Conservation (phyloP, 2,329 filamentous ascomycete species). For the Monosporascus sp. region DNA sequence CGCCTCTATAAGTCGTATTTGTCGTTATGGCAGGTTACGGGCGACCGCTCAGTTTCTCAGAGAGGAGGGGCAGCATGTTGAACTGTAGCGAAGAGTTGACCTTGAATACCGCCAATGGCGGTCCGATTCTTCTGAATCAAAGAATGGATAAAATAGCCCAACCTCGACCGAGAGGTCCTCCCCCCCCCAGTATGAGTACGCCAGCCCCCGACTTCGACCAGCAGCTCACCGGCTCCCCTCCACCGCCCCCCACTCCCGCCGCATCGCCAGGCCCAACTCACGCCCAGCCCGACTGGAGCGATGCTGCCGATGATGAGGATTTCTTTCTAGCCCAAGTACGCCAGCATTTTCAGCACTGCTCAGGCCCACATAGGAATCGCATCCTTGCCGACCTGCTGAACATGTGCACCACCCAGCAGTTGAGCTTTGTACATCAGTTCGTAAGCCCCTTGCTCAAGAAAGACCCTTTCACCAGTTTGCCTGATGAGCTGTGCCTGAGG, state of each 20-base stretch:
- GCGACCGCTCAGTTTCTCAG: conserved; percentile 55
- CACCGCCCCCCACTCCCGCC: conserved; percentile 60
- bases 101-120: conserved; percentile 41
- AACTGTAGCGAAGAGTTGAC: conserved; percentile 49
- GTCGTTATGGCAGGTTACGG: conserved; percentile 37
- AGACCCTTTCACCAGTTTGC: conserved; percentile 87
- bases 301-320: conserved; percentile 75
- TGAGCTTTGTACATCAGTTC: conserved; percentile 95
- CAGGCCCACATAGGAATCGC: conserved; percentile 69
- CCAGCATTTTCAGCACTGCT: conserved; percentile 73
- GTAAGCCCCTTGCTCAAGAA: conserved; percentile 93
- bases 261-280: conserved; percentile 60
- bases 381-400: conserved; percentile 86
- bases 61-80: conserved; percentile 53
- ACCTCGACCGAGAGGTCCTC: conserved; percentile 50
- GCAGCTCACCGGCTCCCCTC: conserved; percentile 55
- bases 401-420: conserved; percentile 87
- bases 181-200: conserved; percentile 62
- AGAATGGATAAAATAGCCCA: conserved; percentile 51
- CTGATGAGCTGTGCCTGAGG: conserved; percentile 85
- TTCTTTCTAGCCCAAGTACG: conserved; percentile 74
- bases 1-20: background rate
- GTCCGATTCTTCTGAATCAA: conserved; percentile 34
- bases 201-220: conserved; percentile 60
- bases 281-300: conserved; percentile 66